Evolutionary conservation across 352 stramenopile species (phyloP).

Genomic region (Phytophthora pisi): DNA sequence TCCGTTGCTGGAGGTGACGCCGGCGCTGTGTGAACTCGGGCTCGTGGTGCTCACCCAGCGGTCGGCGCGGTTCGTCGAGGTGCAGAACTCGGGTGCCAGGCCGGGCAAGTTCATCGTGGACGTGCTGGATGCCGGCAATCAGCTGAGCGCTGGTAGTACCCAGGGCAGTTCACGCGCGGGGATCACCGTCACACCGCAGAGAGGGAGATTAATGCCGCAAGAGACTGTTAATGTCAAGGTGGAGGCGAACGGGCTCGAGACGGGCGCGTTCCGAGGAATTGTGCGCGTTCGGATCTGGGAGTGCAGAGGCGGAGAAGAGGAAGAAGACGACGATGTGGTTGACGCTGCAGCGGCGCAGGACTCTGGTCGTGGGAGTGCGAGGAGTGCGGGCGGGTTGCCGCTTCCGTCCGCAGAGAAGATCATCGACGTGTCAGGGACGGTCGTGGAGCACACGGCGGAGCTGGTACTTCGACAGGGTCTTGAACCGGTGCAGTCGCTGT

Average conservation of each 20-base stretch:
- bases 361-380: not conserved
- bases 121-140: slow-evolving; percentile 36
- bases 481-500: slow-evolving; percentile 54
- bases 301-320: slow-evolving; percentile 2
- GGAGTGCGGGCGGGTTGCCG: not conserved
- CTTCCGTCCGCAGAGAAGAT: slow-evolving; percentile 52
- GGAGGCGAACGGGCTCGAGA: slow-evolving; percentile 43
- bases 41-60: slow-evolving; percentile 70
- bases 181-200: slow-evolving; percentile 40
- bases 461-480: slow-evolving; percentile 60
- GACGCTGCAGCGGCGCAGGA: not conserved
- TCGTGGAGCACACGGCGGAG: slow-evolving; percentile 90
- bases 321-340: slow-evolving; percentile 19
- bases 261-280: slow-evolving; percentile 49
- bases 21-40: slow-evolving; percentile 63
- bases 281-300: slow-evolving; percentile 56
- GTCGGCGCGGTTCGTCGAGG: slow-evolving; percentile 52
- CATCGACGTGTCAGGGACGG: slow-evolving; percentile 76
- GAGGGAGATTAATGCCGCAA: slow-evolving; percentile 36
- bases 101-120: slow-evolving; percentile 57
- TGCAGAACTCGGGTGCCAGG: slow-evolving; percentile 56
- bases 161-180: slow-evolving; percentile 3
- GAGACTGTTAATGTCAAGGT: slow-evolving; percentile 55
- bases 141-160: not conserved
- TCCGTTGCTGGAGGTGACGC: slow-evolving; percentile 61